Evolutionary conservation across 225 moss, liverwort and hornwort species (phyloP).

Genomic region (Pseudoscleropodium purum): DNA sequence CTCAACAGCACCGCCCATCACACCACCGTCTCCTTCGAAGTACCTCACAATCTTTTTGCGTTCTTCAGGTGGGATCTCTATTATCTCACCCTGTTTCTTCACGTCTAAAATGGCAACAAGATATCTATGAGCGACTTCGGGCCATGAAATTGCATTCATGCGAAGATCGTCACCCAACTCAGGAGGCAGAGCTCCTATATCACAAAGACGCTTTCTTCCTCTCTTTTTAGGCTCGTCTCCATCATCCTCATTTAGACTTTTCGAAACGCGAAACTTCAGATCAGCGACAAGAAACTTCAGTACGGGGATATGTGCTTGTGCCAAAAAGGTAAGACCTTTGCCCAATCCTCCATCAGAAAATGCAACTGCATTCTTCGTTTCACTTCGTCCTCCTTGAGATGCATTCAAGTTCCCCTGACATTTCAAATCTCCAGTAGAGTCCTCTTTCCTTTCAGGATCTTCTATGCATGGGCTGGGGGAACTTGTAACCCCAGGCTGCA

Average conservation of each 20-base stretch:
- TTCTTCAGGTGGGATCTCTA: slow-evolving; percentile 57
- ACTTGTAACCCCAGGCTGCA: not conserved
- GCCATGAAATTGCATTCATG: slow-evolving; percentile 85
- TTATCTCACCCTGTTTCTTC: slow-evolving; percentile 56
- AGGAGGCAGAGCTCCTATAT: slow-evolving; percentile 47
- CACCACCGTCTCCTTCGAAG: slow-evolving; percentile 93
- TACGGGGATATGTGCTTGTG: slow-evolving; percentile 69
- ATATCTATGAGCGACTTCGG: slow-evolving; percentile 87
- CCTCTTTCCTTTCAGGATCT: slow-evolving; percentile 5
- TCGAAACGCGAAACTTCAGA: slow-evolving; percentile 57
- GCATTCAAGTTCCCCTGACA: not conserved
- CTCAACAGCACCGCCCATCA: slow-evolving; percentile 87
- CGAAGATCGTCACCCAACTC: slow-evolving; percentile 70
- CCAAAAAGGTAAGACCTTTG: slow-evolving; percentile 43
- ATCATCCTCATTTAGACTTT: slow-evolving; percentile 42
- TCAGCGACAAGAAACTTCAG: slow-evolving; percentile 72
- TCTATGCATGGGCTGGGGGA: not conserved
- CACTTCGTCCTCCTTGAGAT: slow-evolving; percentile 2
- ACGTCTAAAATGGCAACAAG: slow-evolving; percentile 53
- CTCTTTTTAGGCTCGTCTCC: slow-evolving; percentile 77
- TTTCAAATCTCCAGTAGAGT: not conserved
- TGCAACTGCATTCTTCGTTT: not conserved
- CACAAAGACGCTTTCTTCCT: slow-evolving; percentile 66
- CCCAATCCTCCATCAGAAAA: slow-evolving; percentile 20
- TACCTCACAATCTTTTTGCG: slow-evolving; percentile 70